Base-by-base conservation (phyloP, 1,284 basidiomycete species). In the Ceratobasidium sp. region DNA sequence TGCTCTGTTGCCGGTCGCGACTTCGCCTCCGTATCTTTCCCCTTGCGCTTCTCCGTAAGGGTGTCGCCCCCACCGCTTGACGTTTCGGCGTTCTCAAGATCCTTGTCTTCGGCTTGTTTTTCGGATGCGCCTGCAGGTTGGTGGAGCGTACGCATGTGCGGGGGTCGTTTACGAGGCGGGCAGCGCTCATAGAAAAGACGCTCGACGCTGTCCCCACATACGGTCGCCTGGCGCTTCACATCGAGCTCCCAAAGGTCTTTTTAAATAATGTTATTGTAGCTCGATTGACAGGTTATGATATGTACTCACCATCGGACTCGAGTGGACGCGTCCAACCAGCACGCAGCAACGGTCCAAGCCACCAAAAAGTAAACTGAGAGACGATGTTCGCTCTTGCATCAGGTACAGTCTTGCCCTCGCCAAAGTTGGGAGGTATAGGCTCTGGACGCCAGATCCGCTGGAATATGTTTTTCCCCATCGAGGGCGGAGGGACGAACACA, bases 361-460 rank as follows among this genome's bases (percentile, higher is more conserved):
- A 74, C 70, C 70, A 74, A 64, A 74, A 74, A n/a, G 70, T 62
- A 52, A 74, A 46, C 62, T 66, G 68, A 10, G 68, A 73, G n/a
- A 78, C 26, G 20, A 78, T n/a, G 48, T 73, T 78, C 13, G 77
- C 77, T 5, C 40, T 28, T 4, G 62, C 69, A 59, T 78, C 77
- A 3, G 77, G 77, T 6, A 71, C 69, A 26, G 69, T 71, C 46
- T 73, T 69, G n/a, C 69, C 77, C n/a, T 73, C 54, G 23, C 77
- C 77, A 67, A 78, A 78, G 38, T 54, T 64, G 12, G 59, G 61
- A 33, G 77, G 77, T 15, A 66, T 62, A 50, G 77, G 68, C 61
- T 70, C 68, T 28, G 77, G 77, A 40, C 59, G 77, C 59, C 69
- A 66, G 40, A 78, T 23, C 62, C 23, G 40, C 33, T 74, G 70